phyloP scores from a whole-genome alignment of 306 rosid species.

The Casuarina glauca region DNA sequence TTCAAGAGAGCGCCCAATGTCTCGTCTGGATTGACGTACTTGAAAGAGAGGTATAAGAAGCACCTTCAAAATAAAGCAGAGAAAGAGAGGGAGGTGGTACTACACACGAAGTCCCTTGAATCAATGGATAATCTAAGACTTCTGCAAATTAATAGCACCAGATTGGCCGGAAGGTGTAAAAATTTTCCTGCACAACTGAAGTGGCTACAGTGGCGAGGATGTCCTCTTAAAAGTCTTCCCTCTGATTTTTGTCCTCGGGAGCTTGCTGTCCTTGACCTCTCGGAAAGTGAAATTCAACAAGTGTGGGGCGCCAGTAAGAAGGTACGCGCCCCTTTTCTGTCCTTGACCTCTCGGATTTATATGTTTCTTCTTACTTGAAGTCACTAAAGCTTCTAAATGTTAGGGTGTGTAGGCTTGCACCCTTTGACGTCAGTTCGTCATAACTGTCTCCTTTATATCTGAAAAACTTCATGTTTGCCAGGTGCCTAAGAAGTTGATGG shows the following conservation, averaged over 20 bases:
- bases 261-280: slow-evolving; percentile 63
- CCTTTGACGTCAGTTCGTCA: background rate
- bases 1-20: slow-evolving; percentile 27
- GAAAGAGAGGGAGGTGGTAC: slow-evolving; percentile 20
- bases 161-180: slow-evolving; percentile 42
- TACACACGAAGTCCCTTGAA: slow-evolving; percentile 37
- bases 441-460: background rate
- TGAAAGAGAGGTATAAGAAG: slow-evolving; percentile 33
- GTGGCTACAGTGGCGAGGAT: slow-evolving; percentile 73
- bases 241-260: slow-evolving; percentile 40
- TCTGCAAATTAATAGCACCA: slow-evolving; percentile 58
- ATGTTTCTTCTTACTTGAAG: no score
- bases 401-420: background rate
- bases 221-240: slow-evolving; percentile 48
- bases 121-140: slow-evolving; percentile 46
- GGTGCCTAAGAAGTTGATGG: slow-evolving; percentile 52
- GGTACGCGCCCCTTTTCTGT: slow-evolving; percentile 26
- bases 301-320: slow-evolving; percentile 30
- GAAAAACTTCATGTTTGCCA: slow-evolving; percentile 16
- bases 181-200: slow-evolving; percentile 47
- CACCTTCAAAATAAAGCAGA: slow-evolving; percentile 26
- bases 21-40: slow-evolving; percentile 30
- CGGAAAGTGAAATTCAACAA: slow-evolving; percentile 38
- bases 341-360: background rate
- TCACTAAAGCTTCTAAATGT: background rate